Conservation (phyloP, 306 rosid genomes). For the Inga leiocalycina region DNA sequence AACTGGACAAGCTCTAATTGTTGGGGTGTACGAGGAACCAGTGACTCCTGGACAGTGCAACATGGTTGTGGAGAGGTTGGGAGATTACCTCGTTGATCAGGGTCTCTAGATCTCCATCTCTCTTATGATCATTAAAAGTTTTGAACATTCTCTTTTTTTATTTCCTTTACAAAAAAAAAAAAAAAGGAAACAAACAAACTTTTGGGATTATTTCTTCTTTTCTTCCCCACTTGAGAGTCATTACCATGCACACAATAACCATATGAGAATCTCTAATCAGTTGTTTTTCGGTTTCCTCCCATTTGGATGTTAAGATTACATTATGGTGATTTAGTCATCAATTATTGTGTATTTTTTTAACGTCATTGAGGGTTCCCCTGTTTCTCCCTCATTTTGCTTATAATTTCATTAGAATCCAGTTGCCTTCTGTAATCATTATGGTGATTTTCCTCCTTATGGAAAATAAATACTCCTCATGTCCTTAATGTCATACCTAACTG, state of each 20-base stretch:
- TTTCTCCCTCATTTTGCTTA: neutral
- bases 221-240: conserved; percentile 37
- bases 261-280: conserved; percentile 42
- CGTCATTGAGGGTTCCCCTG: neutral
- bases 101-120: conserved; percentile 63
- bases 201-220: conserved; percentile 6
- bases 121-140: conserved; percentile 9
- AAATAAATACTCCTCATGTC: too few species aligned
- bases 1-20: conserved; percentile 86
- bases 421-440: neutral
- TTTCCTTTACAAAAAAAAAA: neutral
- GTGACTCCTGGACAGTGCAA: conserved; percentile 99
- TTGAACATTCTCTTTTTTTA: conserved; percentile 6
- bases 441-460: neutral
- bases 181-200: neutral
- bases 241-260: conserved; percentile 60
- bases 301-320: conserved; percentile 39
- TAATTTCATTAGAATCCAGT: neutral
- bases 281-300: conserved; percentile 27
- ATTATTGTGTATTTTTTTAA: neutral
- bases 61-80: conserved; percentile 98
- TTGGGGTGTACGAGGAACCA: conserved; percentile 89
- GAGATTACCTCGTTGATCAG: conserved; percentile 91
- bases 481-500: too few species aligned
- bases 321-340: conserved; percentile 4